Evolutionary conservation across 306 rosid genomes (phyloP).

Genomic region (Crataegus laevigata): DNA sequence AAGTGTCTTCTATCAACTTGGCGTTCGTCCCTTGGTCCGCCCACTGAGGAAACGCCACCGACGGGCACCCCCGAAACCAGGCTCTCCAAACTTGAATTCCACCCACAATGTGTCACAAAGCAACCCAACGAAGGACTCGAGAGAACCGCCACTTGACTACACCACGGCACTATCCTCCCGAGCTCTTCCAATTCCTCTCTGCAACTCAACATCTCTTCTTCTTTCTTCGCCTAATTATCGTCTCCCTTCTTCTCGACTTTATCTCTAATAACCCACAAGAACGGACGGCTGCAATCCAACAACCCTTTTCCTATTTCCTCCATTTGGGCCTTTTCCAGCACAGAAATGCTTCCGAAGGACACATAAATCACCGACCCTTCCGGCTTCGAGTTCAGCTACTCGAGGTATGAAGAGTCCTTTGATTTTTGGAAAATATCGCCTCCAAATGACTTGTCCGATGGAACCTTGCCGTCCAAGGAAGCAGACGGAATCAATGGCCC

Average conservation of each 20-base stretch:
- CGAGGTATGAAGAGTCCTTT: not conserved
- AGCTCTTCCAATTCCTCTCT: constrained; percentile 12
- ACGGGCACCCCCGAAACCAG: constrained; percentile 21
- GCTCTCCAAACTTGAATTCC: constrained; percentile 33
- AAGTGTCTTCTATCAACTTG: constrained; percentile 24
- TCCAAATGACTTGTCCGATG: not conserved
- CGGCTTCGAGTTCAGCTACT: constrained; percentile 22
- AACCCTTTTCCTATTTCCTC: constrained; percentile 21
- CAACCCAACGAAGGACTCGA: constrained; percentile 17
- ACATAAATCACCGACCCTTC: constrained; percentile 16
- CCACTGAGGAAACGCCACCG: constrained; percentile 23
- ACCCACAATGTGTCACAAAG: constrained; percentile 32
- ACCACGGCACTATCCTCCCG: constrained; percentile 28
- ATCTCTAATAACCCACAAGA: constrained; percentile 26
- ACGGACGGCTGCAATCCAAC: constrained; percentile 7
- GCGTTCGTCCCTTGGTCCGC: constrained; percentile 28
- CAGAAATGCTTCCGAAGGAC: constrained; percentile 23
- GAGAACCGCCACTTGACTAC: constrained; percentile 26
- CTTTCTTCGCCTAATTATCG: not conserved
- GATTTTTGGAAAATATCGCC: constrained; percentile 3
- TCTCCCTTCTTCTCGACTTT: not conserved
- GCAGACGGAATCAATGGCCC: constrained; percentile 19
- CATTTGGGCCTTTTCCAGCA: constrained; percentile 8
- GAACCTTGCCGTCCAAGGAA: constrained; percentile 8
- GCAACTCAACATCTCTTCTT: not conserved